Percentiles rank a stretch among this genome's conserved stretches.
phyloP scores from a whole-genome alignment of 345 rosid species.

The Eucalyptus erythrocorys region DNA sequence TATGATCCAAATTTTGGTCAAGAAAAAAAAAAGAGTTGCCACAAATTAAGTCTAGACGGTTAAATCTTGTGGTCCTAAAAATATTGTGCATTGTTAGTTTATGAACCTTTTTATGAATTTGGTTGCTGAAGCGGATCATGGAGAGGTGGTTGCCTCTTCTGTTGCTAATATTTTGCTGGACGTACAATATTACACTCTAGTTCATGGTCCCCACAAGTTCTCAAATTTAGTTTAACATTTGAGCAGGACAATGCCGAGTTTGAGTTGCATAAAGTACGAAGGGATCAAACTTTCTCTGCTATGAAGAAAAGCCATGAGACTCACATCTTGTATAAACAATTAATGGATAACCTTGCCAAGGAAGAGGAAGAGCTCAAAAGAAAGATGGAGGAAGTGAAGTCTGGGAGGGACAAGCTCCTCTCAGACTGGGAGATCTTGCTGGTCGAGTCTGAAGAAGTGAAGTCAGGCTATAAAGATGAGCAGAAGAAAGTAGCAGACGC shows the following conservation, averaged over 20 bases:
- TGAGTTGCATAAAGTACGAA: neutral
- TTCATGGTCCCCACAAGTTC: neutral
- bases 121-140: neutral
- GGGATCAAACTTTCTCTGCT: neutral
- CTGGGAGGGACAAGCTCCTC: too few species aligned
- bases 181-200: neutral
- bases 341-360: too few species aligned
- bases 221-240: neutral
- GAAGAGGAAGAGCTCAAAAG: too few species aligned
- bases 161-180: neutral
- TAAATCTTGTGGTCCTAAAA: neutral
- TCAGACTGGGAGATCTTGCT: too few species aligned
- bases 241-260: neutral
- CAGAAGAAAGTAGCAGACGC: too few species aligned
- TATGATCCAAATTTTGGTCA: too few species aligned
- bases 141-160: neutral
- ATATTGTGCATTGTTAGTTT: neutral
- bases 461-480: too few species aligned
- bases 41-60: neutral
- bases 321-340: too few species aligned
- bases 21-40: neutral
- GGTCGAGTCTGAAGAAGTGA: too few species aligned
- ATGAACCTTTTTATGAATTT: neutral
- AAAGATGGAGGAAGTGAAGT: too few species aligned
- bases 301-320: too few species aligned